Percentiles rank a stretch among this genome's conserved stretches.
Conservation (phyloP, 371 early-diverging fungal species). For the Blakeslea trispora region DNA sequence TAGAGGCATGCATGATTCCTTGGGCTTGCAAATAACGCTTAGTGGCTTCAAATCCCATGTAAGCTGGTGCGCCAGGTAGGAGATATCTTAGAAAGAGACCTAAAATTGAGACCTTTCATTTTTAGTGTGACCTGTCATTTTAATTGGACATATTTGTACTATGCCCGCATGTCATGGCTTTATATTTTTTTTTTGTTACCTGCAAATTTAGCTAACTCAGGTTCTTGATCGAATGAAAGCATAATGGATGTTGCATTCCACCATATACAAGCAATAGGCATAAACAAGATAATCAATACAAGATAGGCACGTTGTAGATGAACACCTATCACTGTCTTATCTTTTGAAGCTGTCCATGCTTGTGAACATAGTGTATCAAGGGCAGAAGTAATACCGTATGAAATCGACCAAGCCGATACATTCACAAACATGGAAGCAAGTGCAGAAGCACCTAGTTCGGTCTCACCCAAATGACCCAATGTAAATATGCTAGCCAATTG, state of each 20-base stretch:
- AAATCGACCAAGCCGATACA: slow-evolving; percentile 82
- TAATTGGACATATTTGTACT: too few species aligned
- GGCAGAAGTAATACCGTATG: slow-evolving; percentile 78
- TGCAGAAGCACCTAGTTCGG: slow-evolving; percentile 79
- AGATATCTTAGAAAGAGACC: slow-evolving; percentile 70
- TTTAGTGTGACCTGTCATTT: too few species aligned
- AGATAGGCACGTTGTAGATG: slow-evolving; percentile 86
- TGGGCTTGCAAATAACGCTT: slow-evolving; percentile 85
- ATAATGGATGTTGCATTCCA: slow-evolving; percentile 63
- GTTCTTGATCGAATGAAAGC: slow-evolving; percentile 48
- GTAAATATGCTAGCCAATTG: slow-evolving; percentile 64
- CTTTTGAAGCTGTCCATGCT: slow-evolving; percentile 74
- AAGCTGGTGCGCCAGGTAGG: slow-evolving; percentile 74
- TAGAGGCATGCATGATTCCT: slow-evolving; percentile 82
- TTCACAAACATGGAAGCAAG: slow-evolving; percentile 81
- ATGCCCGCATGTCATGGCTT: too few species aligned
- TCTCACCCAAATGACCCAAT: slow-evolving; percentile 67
- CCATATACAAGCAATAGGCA: slow-evolving; percentile 81
- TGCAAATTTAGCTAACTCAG: slow-evolving; percentile 39
- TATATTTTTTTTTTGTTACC: slow-evolving; percentile 24
- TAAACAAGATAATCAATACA: slow-evolving; percentile 60
- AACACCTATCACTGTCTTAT: slow-evolving; percentile 73
- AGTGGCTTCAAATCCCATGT: slow-evolving; percentile 76
- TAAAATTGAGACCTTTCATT: too few species aligned
- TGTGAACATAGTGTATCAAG: slow-evolving; percentile 91